A percentile compares a stretch with the other conserved stretches of the same genome.
phyloP scores from a whole-genome alignment of 2,329 filamentous ascomycete species.

The Hypocrella siamensis region DNA sequence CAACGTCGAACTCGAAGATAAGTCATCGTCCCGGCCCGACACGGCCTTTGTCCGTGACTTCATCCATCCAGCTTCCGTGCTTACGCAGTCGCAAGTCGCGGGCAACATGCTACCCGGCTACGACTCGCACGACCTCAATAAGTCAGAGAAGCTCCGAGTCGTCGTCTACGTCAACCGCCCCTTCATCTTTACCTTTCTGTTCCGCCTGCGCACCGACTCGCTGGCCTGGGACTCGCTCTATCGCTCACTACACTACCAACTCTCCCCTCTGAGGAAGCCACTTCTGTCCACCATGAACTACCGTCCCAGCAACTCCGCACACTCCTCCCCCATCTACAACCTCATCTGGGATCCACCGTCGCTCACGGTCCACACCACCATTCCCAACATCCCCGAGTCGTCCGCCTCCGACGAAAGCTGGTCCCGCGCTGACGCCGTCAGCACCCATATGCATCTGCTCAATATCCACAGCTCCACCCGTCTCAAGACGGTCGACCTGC shows the following conservation, averaged over 20 bases:
- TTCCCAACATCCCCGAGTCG: constrained; percentile 1
- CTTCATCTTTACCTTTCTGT: constrained; percentile 66
- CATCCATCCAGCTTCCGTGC: constrained; percentile 16
- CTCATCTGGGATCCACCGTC: background rate
- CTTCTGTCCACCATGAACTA: constrained; percentile 41
- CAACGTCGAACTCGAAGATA: constrained; percentile 44
- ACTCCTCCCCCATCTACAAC: constrained; percentile 36
- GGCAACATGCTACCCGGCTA: constrained; percentile 17
- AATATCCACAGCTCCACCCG: constrained; percentile 34
- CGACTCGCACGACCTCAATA: constrained; percentile 32
- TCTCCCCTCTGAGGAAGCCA: constrained; percentile 40
- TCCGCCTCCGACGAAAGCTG: constrained; percentile 18
- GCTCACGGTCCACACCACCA: background rate
- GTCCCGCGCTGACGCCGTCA: constrained; percentile 47
- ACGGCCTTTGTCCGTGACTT: constrained; percentile 30
- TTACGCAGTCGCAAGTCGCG: constrained; percentile 17
- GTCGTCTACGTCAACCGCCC: constrained; percentile 60
- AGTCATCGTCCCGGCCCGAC: constrained; percentile 22
- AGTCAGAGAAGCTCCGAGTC: constrained; percentile 44
- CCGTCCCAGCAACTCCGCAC: constrained; percentile 25
- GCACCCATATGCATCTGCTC: constrained; percentile 48
- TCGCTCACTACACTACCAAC: constrained; percentile 42
- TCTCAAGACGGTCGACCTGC: constrained; percentile 22
- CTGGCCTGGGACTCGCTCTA: constrained; percentile 41
- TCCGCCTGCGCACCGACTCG: constrained; percentile 40